These are phyloP conservation scores for Xylaria telfairii DNA, from an alignment of 495 filamentous ascomycete genomes.

Conservation along the genomic window DNA sequence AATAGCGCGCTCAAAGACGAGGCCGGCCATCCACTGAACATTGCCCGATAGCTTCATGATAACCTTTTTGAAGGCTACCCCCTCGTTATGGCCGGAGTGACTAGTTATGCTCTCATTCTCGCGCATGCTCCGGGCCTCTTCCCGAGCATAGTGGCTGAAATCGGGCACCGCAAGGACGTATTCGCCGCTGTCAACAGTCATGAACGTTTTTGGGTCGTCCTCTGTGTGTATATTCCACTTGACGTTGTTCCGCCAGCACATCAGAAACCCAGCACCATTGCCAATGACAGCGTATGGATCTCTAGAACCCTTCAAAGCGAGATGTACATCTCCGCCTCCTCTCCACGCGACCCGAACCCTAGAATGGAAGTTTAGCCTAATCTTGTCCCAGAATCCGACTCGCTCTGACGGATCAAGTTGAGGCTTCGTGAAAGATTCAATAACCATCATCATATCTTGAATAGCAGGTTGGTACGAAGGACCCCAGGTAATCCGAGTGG, in stretches of 20 bases:
- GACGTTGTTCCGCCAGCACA: constrained; percentile 97
- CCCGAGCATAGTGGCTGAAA: constrained; percentile 85
- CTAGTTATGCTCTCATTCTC: constrained; percentile 69
- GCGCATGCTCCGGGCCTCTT: constrained; percentile 60
- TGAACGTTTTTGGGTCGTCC: constrained; percentile 87
- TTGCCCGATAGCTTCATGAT: constrained; percentile 97
- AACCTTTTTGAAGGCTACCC: constrained; percentile 91
- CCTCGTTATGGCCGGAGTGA: constrained; percentile 70
- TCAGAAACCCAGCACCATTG: constrained; percentile 90
- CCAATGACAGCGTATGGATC: constrained; percentile 95
- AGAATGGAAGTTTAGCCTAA: constrained; percentile 93
- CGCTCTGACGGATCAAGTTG: constrained; percentile 92
- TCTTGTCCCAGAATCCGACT: constrained; percentile 99
- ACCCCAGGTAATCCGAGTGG: constrained; percentile 95
- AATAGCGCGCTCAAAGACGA: constrained; percentile 88
- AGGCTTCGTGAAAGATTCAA: constrained; percentile 95
- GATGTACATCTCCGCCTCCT: constrained; percentile 93
- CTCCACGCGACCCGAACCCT: constrained; percentile 86
- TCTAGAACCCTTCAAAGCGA: constrained; percentile 88
- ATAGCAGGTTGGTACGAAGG: constrained; percentile 97
- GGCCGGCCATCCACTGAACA: constrained; percentile 85
- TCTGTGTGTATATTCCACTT: constrained; percentile 81
- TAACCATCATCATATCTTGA: constrained; percentile 99
- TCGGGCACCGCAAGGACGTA: constrained; percentile 94
- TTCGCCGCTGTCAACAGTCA: constrained; percentile 93